Base-by-base conservation (phyloP, 805 yeast species). In the Ogataea pilisensis region DNA sequence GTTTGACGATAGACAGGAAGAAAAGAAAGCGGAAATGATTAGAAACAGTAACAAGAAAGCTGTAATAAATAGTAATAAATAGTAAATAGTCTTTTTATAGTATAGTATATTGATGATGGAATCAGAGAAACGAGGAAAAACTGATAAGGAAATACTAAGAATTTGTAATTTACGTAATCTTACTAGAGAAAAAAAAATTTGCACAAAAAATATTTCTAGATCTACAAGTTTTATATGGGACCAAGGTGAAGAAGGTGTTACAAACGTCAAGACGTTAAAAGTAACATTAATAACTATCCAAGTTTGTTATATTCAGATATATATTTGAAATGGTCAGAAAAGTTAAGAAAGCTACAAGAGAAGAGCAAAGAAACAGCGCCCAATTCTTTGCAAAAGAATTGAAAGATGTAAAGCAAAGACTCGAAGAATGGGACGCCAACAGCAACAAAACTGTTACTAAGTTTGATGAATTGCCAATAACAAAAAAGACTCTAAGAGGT, bases 381-480 rank as follows among this genome's bases (percentile, higher is more conserved):
- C 46, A 45, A 3, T 29, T 50, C 34, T 69, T 64, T 24, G 68
- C 62, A 21, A 60, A 66, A 30, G 65, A 62, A 32, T 48, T 73
- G 17, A 52, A 51, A n/a, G 61, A 58, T 3, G 62, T 87, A n/a
- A 73, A 75, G 44, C 58, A 67, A 17, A 65, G 69, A 44, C 73
- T 83, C 31, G 68, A 75, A 18, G 79, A 74, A 32, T 77, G 72
- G 51, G 85, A 81, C 47, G 66, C 73, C 2, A 59, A 60, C 3
- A 50, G 51, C n/a, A 42, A 51, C 16, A 48, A 49, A 20, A 42
- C 63, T 18, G 57, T 73, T 3, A 58, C 72, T 3, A 79, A 77
- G 48, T 89, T 89, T 58, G 71, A 72, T 38, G 90, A 90, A 43
- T 70, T 90, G n/a, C 96, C 97, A 8, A 60, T 90, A 22, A 75